phyloP scores from a whole-genome alignment of 495 filamentous ascomycete genomes.

The Xylaria longipes region DNA sequence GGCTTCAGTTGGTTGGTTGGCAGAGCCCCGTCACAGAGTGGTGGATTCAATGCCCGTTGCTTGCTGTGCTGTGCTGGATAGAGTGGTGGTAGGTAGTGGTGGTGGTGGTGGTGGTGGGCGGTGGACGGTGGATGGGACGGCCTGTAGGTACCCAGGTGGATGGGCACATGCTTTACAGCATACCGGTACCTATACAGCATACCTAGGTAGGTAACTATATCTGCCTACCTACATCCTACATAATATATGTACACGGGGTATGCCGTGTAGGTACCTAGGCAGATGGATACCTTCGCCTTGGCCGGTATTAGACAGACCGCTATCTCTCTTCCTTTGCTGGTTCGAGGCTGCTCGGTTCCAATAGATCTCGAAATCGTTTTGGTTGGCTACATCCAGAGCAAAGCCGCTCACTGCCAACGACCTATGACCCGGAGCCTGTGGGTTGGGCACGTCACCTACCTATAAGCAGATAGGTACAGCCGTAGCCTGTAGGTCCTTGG shows the following conservation, averaged over 20 bases:
- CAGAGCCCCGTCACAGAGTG: conserved; percentile 4
- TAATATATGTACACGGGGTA: neutral
- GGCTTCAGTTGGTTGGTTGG: conserved; percentile 15
- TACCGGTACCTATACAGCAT: neutral
- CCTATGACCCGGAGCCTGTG: neutral
- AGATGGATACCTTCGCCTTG: neutral
- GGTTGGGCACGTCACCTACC: conserved; percentile 23
- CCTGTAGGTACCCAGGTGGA: neutral
- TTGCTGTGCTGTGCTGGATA: conserved; percentile 1
- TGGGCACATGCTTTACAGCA: neutral
- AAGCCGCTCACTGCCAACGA: neutral
- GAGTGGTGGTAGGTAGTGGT: neutral
- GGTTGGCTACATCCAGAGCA: conserved; percentile 9
- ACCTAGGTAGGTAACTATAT: neutral
- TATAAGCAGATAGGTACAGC: neutral
- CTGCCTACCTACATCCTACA: neutral
- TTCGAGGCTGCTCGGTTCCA: neutral
- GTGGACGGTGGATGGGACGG: neutral
- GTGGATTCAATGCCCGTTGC: conserved; percentile 16
- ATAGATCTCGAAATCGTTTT: conserved; percentile 2
- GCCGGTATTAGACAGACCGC: neutral
- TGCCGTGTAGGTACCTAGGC: neutral
- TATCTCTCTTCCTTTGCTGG: conserved; percentile 2
- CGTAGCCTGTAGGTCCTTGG: neutral
- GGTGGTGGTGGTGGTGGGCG: neutral